These are phyloP conservation scores for Solanum clarkiae DNA, from an alignment of 257 asterid species.

Conservation along the genomic window DNA sequence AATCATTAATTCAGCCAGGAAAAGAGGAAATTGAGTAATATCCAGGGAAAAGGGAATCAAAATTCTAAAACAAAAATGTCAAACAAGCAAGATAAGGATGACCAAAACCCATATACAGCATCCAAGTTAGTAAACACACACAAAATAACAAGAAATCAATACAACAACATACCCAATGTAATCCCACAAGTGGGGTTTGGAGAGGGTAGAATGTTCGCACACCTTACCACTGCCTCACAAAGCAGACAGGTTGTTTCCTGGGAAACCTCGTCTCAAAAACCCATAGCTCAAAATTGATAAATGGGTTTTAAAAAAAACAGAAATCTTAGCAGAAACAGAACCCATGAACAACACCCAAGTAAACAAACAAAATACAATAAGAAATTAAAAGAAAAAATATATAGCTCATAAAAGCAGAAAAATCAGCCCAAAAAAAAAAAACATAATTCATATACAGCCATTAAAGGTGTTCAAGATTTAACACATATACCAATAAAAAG, in stretches of 20 bases:
- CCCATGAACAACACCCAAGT: constrained; percentile 13
- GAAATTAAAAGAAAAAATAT: not conserved
- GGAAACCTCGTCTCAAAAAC: too few relatives aligned
- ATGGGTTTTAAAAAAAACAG: not conserved
- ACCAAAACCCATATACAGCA: not conserved
- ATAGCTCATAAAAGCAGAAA: not conserved
- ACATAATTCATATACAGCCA: not conserved
- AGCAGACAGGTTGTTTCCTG: too few relatives aligned
- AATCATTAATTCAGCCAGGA: not conserved
- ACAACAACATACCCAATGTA: too few relatives aligned
- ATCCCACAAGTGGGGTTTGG: too few relatives aligned
- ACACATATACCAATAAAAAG: too few relatives aligned
- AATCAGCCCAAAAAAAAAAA: not conserved
- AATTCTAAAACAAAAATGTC: not conserved
- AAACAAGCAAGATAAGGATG: not conserved
- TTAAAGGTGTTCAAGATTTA: too few relatives aligned
- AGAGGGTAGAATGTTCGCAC: too few relatives aligned
- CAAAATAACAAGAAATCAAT: too few relatives aligned
- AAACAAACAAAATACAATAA: not conserved
- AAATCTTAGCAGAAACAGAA: not conserved
- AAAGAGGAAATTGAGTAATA: not conserved
- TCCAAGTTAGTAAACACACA: too few relatives aligned
- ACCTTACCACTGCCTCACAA: too few relatives aligned
- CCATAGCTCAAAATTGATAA: not conserved
- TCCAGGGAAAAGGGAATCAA: not conserved